These are phyloP conservation scores for Rubia peregrina DNA, from an alignment of 305 asterid species.

Conservation along the genomic window DNA sequence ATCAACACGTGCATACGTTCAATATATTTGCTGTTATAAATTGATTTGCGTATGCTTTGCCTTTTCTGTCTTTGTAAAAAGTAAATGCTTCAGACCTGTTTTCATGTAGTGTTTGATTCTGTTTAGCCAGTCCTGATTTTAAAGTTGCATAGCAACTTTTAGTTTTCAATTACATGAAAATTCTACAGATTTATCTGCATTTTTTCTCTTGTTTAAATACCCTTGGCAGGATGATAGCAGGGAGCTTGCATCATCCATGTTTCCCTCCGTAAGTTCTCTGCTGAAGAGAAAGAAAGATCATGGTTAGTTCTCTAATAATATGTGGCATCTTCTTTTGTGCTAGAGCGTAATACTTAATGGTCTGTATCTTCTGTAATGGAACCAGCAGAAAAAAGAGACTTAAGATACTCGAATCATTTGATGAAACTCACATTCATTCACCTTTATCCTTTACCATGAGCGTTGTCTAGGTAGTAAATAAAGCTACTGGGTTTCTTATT, in stretches of 20 bases:
- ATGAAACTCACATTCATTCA: background rate
- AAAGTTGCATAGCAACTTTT: background rate
- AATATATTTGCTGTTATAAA: background rate
- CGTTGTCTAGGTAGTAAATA: no score
- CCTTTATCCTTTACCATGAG: background rate
- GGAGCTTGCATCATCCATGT: conserved; percentile 64
- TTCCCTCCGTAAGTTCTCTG: conserved; percentile 60
- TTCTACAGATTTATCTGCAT: background rate
- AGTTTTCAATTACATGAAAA: background rate
- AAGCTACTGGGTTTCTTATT: background rate
- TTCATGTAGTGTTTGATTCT: background rate
- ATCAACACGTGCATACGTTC: conserved; percentile 3
- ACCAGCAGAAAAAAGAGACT: background rate
- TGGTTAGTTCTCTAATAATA: conserved; percentile 34
- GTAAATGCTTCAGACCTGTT: background rate
- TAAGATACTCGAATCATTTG: background rate
- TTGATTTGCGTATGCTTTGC: background rate
- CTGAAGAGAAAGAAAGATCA: conserved; percentile 93
- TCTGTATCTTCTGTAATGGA: background rate
- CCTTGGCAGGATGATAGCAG: conserved; percentile 81
- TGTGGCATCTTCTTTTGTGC: background rate
- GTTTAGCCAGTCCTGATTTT: background rate
- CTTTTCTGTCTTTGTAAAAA: background rate
- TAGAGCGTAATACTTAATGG: background rate
- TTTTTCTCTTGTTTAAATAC: background rate